Base-by-base conservation (phyloP, 1,284 basidiomycete species). In the Ganoderma leucocontextum region DNA sequence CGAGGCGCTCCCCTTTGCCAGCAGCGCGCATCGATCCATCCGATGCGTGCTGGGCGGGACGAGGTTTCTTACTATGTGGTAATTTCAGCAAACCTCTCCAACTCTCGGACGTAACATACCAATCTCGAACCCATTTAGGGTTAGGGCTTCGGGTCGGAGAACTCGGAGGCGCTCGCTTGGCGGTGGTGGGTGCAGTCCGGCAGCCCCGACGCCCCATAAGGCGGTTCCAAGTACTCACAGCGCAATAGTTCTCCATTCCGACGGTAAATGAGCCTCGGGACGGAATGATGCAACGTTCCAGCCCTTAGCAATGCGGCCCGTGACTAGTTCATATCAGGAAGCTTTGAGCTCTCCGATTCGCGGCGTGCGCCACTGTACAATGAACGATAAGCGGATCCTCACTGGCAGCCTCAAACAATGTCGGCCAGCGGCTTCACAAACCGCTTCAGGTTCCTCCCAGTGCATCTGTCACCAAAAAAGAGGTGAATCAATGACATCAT, bases 51-150 rank as follows among this genome's bases (percentile, higher is more conserved):
- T 61, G 57, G 60, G 49, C 63, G 71, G 71, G 55, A 47, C 69
- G 58, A 62, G 42, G 36, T 67, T 67, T 64, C 71, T 69, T 62
- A 65, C 63, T 67, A 60, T 15, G 71, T 66, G 38, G 41, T 33
- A 58, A 52, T 62, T 58, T 22, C 47, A n/a, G 33, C 9, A 33
- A 15, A 15, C 35, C n/a, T 44, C 65, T 67, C 60, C 69, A 65
- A 53, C n/a, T 22, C 61, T 66, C 60, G 71, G 71, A 58, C 62
- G 60, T 42, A 33, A 72, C 63, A 72, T 72, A 67, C 71, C 65
- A 55, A 68, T 70, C 71, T 64, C 62, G 58, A 63, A 60, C 47
- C 35, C 38, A n/a, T 19, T 36, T 68, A 65, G 67, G 67, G 65
- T 70, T 72, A 69, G 65, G 67, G 67, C 71, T 63, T 62, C 62